phyloP scores from a whole-genome alignment of 2,329 filamentous ascomycete genomes.

The Akanthomyces dipterigenus region DNA sequence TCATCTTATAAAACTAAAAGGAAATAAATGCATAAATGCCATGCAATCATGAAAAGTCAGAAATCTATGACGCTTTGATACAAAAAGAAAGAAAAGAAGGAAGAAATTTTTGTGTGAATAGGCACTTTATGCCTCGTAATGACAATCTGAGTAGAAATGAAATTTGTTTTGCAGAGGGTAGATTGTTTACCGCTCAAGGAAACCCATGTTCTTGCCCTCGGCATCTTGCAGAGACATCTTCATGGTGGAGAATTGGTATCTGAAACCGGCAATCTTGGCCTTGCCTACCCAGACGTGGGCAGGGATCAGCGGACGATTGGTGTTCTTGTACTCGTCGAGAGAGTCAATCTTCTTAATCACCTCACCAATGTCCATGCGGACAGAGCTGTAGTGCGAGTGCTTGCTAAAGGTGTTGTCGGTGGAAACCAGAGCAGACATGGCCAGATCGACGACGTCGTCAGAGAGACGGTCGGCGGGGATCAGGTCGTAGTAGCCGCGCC shows the following conservation, averaged over 20 bases:
- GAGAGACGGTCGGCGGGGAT: conserved; percentile 12
- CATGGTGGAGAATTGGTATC: conserved; percentile 13
- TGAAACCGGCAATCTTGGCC: conserved; percentile 12
- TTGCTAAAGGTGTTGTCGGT: conserved; percentile 6
- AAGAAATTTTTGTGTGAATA: background rate
- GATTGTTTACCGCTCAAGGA: conserved; percentile 11
- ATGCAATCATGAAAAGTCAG: conserved; percentile 10
- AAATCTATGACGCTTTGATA: conserved; percentile 14
- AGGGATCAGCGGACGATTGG: conserved; percentile 9
- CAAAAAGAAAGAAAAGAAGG: conserved; percentile 9
- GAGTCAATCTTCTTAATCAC: conserved; percentile 12
- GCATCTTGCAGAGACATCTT: conserved; percentile 10
- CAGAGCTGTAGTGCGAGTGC: conserved; percentile 13
- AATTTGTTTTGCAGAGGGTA: background rate
- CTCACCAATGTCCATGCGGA: conserved; percentile 13
- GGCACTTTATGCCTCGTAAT: conserved; percentile 8
- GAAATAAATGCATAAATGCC: conserved; percentile 11
- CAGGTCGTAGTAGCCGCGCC: conserved; percentile 12
- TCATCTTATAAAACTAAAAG: conserved; percentile 13
- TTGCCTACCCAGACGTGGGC: conserved; percentile 13
- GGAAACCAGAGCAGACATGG: conserved; percentile 9
- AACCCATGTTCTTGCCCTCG: conserved; percentile 12
- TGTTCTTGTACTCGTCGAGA: conserved; percentile 10
- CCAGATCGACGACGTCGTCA: conserved; percentile 11
- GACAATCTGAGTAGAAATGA: conserved; percentile 7